Evolutionary conservation across 202 grass and related monocot genomes (phyloP), one percentile per base, ranked within the genome.

Genomic region (Schoenoplectus triqueter): DNA sequence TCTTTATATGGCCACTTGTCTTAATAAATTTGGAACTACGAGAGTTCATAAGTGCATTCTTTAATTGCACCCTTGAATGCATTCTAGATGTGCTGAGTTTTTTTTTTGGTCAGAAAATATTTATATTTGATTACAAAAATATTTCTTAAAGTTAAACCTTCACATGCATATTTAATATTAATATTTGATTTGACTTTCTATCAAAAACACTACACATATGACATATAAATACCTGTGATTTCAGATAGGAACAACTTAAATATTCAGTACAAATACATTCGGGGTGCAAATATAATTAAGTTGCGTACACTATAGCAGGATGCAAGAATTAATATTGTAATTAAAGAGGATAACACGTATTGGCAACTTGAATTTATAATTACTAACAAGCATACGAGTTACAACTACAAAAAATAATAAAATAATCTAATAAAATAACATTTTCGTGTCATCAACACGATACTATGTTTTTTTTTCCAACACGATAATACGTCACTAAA

Each of bases 291-390:
- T 31, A 31, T 31, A 31, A 31, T 31, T 31, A 31, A 31, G 31
- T 31, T 31, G 31, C 31, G 31, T 31, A 31, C 31, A 31, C 31
- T 31, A 31, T 31, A 31, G 31, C 31, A 31, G 31, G 31, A 31
- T 14, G 20, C 3, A 20, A 21, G 5, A 67, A 41, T 14, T 67
- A 41, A 67, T 48, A 48, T 10, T 19, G 14, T 48, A 72, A 57
- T 57, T 57, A 57, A 72, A 8, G 11, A 72, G 69, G 69, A 72
- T 19, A 72, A 72, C 69, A 72, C 69, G 15, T 48, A 47, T 17
- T 72, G 14, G 13, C 69, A 72, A 72, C 69, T 72, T 49, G 15
- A 71, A 47, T 8, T 72, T 72, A 5, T 72, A 72, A 48, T 44
- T 41, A 68, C 2, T 18, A 31, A 31, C 31, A 31, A 31, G 31